Percentiles rank a stretch among this genome's conserved stretches.
Evolutionary conservation across 768 basidiomycete species (phyloP).

Genomic region (Pleurotus giganteus): DNA sequence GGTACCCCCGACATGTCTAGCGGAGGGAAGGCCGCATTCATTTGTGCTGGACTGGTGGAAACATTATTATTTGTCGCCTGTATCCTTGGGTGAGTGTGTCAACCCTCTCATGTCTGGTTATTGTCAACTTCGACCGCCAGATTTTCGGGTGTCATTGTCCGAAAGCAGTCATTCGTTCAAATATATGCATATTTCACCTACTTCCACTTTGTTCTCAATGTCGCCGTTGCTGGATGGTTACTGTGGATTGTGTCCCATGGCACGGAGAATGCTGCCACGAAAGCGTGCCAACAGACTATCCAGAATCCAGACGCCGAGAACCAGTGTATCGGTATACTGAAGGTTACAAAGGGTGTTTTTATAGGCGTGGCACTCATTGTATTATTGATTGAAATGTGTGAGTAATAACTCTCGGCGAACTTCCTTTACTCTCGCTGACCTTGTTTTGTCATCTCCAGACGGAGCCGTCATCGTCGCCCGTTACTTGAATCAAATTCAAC

Average conservation of each 20-base stretch:
- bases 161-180: constrained; percentile 59
- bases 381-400: constrained; percentile 56
- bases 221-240: constrained; percentile 51
- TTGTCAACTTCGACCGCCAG: constrained; percentile 27
- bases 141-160: constrained; percentile 60
- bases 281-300: constrained; percentile 46
- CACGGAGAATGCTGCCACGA: constrained; percentile 36
- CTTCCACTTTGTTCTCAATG: constrained; percentile 54
- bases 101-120: not conserved
- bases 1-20: constrained; percentile 34
- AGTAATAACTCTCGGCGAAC: constrained; percentile 22
- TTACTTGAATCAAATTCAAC: constrained; percentile 49
- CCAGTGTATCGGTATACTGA: constrained; percentile 44
- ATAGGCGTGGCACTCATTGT: constrained; percentile 41
- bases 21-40: constrained; percentile 38
- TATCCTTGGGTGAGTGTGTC: constrained; percentile 46
- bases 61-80: constrained; percentile 52
- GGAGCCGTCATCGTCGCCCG: constrained; percentile 52
- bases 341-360: constrained; percentile 43
- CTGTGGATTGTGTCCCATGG: constrained; percentile 47
- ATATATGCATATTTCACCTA: constrained; percentile 57
- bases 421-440: not conserved
- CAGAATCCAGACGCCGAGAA: constrained; percentile 35
- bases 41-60: constrained; percentile 52
- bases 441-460: constrained; percentile 32